Conservation (phyloP, 1,284 basidiomycete genomes). For the Chiua sp. region DNA sequence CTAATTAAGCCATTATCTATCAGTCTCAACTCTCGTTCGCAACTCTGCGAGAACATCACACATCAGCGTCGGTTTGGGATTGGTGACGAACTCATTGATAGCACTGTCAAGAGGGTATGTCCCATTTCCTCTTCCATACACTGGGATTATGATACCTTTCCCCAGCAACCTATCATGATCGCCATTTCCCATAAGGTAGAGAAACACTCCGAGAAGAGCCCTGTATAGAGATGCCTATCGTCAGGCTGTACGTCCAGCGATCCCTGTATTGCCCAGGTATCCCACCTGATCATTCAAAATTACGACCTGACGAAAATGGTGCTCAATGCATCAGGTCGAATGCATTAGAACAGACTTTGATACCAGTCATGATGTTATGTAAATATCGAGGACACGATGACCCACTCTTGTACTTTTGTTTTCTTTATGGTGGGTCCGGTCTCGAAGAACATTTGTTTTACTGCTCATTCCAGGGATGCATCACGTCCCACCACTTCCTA, state of each 20-base stretch:
- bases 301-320: neutral
- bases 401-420: too few species aligned
- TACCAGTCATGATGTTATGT: neutral
- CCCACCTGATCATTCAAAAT: neutral
- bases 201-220: constrained; percentile 14
- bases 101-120: constrained; percentile 11
- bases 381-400: neutral
- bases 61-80: constrained; percentile 15
- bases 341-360: too few species aligned
- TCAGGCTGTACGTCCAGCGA: too few species aligned
- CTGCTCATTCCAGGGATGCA: neutral
- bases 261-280: too few species aligned
- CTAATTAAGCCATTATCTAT: constrained; percentile 2
- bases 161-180: constrained; percentile 25
- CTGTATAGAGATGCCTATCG: constrained; percentile 6
- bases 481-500: neutral
- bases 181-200: constrained; percentile 21
- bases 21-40: constrained; percentile 21
- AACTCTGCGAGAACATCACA: constrained; percentile 16
- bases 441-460: neutral
- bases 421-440: neutral
- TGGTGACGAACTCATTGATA: constrained; percentile 14
- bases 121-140: too few species aligned
- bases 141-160: neutral
- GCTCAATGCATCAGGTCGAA: too few species aligned